Conservation (phyloP, 2,329 filamentous ascomycete genomes). For the Fusarium caatingaense region DNA sequence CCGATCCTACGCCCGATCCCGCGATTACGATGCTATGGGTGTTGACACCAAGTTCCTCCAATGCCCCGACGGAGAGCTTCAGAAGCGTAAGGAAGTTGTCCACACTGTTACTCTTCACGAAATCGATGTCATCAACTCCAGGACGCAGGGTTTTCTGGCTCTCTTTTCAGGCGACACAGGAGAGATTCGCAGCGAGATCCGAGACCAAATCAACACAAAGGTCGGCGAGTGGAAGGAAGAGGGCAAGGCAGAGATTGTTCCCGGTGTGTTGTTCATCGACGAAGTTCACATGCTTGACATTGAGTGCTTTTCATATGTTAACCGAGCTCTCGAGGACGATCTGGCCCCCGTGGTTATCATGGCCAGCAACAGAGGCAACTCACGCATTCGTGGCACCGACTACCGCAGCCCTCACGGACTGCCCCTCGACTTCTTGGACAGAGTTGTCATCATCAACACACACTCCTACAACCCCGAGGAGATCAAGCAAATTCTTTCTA, state of each 20-base stretch:
- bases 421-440: conserved; percentile 94
- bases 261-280: conserved; percentile 96
- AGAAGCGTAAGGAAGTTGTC: conserved; percentile 96
- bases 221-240: conserved; percentile 99
- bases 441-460: conserved; percentile 96
- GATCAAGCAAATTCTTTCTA: conserved; percentile 90
- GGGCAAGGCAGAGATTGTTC: conserved; percentile 97
- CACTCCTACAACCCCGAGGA: conserved; percentile 85
- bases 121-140: conserved; percentile 99
- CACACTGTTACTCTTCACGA: conserved; percentile 98
- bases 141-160: conserved; percentile 97
- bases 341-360: conserved; percentile 98
- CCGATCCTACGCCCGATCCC: conserved; percentile 90
- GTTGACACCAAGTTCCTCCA: conserved; percentile 98
- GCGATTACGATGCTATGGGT: conserved; percentile 99
- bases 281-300: conserved; percentile 99
- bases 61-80: conserved; percentile 95
- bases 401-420: conserved; percentile 94
- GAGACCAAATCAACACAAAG: conserved; percentile 99
- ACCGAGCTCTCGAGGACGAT: conserved; percentile 94
- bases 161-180: conserved; percentile 98
- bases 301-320: conserved; percentile 98
- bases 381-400: conserved; percentile 91
- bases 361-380: conserved; percentile 95
- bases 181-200: conserved; percentile 96